These are phyloP conservation scores for Leishmania braziliensis DNA, from an alignment of 208 protist species.

Conservation along the genomic window DNA sequence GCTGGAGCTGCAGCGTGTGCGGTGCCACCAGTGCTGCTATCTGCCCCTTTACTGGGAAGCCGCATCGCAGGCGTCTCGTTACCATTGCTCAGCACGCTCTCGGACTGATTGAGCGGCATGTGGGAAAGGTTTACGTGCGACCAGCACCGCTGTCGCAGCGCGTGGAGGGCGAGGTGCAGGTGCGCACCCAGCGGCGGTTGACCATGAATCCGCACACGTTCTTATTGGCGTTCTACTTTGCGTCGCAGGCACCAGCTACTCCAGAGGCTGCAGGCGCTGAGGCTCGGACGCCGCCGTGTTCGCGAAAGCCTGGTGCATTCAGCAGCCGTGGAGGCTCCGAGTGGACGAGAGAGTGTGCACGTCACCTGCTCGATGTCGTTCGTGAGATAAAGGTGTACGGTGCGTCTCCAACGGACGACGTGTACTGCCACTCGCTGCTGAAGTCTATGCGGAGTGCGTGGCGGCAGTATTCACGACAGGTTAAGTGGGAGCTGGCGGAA, in stretches of 20 bases:
- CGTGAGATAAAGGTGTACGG: conserved; percentile 61
- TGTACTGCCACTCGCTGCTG: conserved; percentile 57
- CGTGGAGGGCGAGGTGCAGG: conserved; percentile 57
- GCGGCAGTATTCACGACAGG: conserved; percentile 56
- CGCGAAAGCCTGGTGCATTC: neutral
- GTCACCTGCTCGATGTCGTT: conserved; percentile 64
- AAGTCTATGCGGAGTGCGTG: conserved; percentile 59
- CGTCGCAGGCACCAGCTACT: conserved; percentile 22
- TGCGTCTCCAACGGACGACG: conserved; percentile 17
- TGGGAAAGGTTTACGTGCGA: conserved; percentile 55
- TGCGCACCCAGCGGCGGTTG: conserved; percentile 63
- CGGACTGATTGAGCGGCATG: conserved; percentile 52
- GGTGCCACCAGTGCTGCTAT: conserved; percentile 30
- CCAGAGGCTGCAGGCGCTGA: neutral
- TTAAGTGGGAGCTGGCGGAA: conserved; percentile 30
- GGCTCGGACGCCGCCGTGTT: neutral
- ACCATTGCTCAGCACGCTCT: conserved; percentile 60
- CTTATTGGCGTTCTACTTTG: conserved; percentile 75
- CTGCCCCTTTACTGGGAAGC: conserved; percentile 59
- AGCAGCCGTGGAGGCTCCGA: neutral
- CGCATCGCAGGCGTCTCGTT: conserved; percentile 74
- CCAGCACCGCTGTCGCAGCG: conserved; percentile 53
- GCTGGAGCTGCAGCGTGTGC: conserved; percentile 64
- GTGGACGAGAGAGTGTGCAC: conserved; percentile 60
- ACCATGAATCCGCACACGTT: conserved; percentile 75